Conservation (phyloP, 768 basidiomycete genomes). For the Inosperma sp. region DNA sequence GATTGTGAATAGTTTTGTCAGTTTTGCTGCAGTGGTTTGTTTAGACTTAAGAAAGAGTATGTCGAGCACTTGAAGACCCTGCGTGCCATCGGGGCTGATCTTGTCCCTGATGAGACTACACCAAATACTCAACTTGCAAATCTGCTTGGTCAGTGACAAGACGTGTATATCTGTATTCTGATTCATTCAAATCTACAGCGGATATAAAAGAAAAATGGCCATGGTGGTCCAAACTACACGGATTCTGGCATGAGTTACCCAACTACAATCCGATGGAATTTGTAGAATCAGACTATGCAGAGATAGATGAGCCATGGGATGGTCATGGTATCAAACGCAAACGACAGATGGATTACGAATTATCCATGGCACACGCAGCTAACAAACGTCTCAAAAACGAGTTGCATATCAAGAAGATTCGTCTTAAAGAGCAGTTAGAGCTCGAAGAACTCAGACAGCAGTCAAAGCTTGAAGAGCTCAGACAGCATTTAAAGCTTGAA, state of each 20-base stretch:
- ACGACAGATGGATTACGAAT: slow-evolving; percentile 7
- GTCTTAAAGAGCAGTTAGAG: too few relatives aligned
- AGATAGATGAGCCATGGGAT: not conserved
- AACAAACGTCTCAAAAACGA: slow-evolving; percentile 14
- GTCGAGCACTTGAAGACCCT: slow-evolving; percentile 8
- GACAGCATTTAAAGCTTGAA: too few relatives aligned
- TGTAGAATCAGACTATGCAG: not conserved
- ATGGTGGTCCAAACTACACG: slow-evolving; percentile 27
- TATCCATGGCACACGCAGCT: not conserved
- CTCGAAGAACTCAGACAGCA: too few relatives aligned
- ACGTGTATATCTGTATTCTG: too few relatives aligned
- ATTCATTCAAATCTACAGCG: slow-evolving; percentile 5
- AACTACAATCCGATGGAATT: slow-evolving; percentile 24
- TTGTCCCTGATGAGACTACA: slow-evolving; percentile 11
- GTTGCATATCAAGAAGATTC: slow-evolving; percentile 1
- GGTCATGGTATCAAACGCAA: slow-evolving; percentile 3
- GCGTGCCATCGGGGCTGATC: slow-evolving; percentile 19
- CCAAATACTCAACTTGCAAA: slow-evolving; percentile 13
- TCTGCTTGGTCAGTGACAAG: slow-evolving; percentile 14
- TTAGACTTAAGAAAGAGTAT: slow-evolving; percentile 20
- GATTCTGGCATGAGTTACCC: slow-evolving; percentile 28
- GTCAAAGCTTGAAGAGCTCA: too few relatives aligned
- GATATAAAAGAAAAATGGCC: slow-evolving; percentile 18
- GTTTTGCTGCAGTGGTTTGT: not conserved
- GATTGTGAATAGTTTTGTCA: not conserved